Percentiles rank a stretch among this genome's conserved stretches.
Evolutionary conservation across 2,329 filamentous ascomycete species (phyloP).

Genomic region (Penicillium capsulatum): DNA sequence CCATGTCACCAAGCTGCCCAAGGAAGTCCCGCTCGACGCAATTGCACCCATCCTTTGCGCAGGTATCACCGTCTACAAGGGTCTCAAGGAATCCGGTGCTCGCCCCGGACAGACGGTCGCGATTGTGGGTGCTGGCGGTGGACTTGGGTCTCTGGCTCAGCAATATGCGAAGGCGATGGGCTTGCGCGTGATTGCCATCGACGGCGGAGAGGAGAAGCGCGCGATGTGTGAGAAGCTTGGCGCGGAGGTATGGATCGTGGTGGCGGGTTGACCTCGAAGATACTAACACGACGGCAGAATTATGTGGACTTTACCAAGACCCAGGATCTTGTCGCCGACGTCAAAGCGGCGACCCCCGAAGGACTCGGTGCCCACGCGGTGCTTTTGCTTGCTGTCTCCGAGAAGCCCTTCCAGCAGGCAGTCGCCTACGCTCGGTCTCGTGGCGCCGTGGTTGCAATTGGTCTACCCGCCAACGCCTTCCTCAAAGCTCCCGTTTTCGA

Average conservation of each 20-base stretch:
- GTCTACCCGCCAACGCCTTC: slow-evolving; percentile 74
- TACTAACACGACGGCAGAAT: slow-evolving; percentile 28
- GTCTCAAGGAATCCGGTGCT: slow-evolving; percentile 74
- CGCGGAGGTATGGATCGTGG: slow-evolving; percentile 44
- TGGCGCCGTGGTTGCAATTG: slow-evolving; percentile 83
- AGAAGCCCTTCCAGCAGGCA: slow-evolving; percentile 95
- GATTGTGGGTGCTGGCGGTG: slow-evolving; percentile 82
- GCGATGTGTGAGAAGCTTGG: slow-evolving; percentile 65
- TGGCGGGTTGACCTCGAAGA: not conserved
- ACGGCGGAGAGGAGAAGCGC: slow-evolving; percentile 75
- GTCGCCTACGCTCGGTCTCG: slow-evolving; percentile 78
- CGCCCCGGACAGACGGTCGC: slow-evolving; percentile 72
- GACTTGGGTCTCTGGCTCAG: slow-evolving; percentile 72
- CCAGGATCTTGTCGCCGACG: slow-evolving; percentile 76
- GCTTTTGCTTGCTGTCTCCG: slow-evolving; percentile 76
- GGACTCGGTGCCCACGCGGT: slow-evolving; percentile 84
- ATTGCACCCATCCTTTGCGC: slow-evolving; percentile 79
- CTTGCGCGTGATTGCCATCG: slow-evolving; percentile 72
- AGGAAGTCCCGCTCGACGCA: slow-evolving; percentile 68
- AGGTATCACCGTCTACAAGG: slow-evolving; percentile 86
- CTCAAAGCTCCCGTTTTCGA: slow-evolving; percentile 84
- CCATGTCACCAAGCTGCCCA: slow-evolving; percentile 76
- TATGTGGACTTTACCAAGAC: slow-evolving; percentile 78
- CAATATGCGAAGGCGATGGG: slow-evolving; percentile 94
- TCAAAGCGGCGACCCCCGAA: slow-evolving; percentile 74